Evolutionary conservation across 495 filamentous ascomycete species (phyloP).

Genomic region (Cudoniella acicularis): DNA sequence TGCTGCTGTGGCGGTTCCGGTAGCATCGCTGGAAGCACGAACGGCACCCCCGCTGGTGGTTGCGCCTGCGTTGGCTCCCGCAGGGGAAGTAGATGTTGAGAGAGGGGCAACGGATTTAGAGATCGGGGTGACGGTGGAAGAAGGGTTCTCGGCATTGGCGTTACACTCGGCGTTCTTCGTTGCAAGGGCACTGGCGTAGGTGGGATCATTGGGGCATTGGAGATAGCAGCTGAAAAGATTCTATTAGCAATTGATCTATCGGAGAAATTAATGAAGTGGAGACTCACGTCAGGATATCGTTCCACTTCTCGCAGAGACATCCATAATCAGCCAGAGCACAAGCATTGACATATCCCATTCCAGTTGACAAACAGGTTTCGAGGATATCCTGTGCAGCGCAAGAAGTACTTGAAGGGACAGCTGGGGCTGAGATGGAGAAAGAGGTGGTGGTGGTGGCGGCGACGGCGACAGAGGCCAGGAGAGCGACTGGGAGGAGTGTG

Average conservation of each 20-base stretch:
- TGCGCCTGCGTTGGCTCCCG: not conserved
- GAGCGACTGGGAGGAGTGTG: slow-evolving; percentile 13
- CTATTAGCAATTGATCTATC: too few relatives aligned
- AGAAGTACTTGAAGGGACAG: not conserved
- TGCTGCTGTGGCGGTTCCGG: not conserved
- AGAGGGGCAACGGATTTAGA: slow-evolving; percentile 6
- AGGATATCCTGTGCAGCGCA: slow-evolving; percentile 22
- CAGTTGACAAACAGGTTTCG: slow-evolving; percentile 16
- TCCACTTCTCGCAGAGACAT: slow-evolving; percentile 22
- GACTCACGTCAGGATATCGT: slow-evolving; percentile 19
- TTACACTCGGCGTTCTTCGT: slow-evolving; percentile 16
- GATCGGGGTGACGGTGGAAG: slow-evolving; percentile 9
- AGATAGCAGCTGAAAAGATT: slow-evolving; percentile 22
- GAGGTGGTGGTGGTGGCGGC: slow-evolving; percentile 1
- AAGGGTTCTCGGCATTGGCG: slow-evolving; percentile 9
- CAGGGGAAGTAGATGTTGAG: not conserved
- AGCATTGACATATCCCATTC: slow-evolving; percentile 8
- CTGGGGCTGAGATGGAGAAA: not conserved
- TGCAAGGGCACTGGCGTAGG: not conserved
- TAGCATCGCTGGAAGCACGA: not conserved
- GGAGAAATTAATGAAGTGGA: too few relatives aligned
- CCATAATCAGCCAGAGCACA: slow-evolving; percentile 16
- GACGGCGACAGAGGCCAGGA: slow-evolving; percentile 17
- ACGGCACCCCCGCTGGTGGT: not conserved
- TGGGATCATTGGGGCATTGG: slow-evolving; percentile 23